Evolutionary conservation across 495 filamentous ascomycete genomes (phyloP).

Genomic region (Penicillium arizonense): DNA sequence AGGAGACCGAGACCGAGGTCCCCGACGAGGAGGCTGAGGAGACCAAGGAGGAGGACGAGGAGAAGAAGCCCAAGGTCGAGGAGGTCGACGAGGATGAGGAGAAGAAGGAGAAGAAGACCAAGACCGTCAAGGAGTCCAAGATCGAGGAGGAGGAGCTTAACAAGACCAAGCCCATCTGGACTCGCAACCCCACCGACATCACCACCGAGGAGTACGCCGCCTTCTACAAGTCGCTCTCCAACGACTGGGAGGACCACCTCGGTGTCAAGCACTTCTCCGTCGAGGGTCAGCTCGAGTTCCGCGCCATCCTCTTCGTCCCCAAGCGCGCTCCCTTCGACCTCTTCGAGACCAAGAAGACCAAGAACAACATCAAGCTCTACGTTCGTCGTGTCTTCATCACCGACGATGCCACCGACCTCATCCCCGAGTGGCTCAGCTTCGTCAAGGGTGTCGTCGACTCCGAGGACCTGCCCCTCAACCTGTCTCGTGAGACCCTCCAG

Average conservation of each 20-base stretch:
- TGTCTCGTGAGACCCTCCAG: constrained; percentile 99
- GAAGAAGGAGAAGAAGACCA: constrained; percentile 86
- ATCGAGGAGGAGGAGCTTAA: constrained; percentile 99
- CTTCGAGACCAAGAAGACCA: constrained; percentile 99
- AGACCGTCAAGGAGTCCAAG: constrained; percentile 98
- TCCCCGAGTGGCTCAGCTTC: constrained; percentile 99
- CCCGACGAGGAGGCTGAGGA: constrained; percentile 94
- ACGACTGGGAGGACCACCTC: constrained; percentile 99
- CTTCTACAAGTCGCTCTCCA: constrained; percentile 99
- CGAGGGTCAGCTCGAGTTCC: constrained; percentile 99
- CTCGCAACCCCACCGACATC: constrained; percentile 95
- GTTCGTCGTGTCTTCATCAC: constrained; percentile 99
- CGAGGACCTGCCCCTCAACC: constrained; percentile 96
- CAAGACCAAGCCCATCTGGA: constrained; percentile 99
- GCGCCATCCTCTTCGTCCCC: constrained; percentile 97
- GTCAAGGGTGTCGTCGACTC: constrained; percentile 99
- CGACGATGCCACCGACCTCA: constrained; percentile 97
- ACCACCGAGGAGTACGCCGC: constrained; percentile 93
- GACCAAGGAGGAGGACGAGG: constrained; percentile 72
- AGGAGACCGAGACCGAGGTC: constrained; percentile 99
- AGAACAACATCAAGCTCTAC: constrained; percentile 99
- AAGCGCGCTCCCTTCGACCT: constrained; percentile 99
- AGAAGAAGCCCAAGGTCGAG: constrained; percentile 77
- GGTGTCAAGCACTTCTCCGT: constrained; percentile 99
- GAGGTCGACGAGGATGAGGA: constrained; percentile 80